Evolutionary conservation across 2,329 filamentous ascomycete genomes (phyloP).

Genomic region (Xylariaceae sp.): DNA sequence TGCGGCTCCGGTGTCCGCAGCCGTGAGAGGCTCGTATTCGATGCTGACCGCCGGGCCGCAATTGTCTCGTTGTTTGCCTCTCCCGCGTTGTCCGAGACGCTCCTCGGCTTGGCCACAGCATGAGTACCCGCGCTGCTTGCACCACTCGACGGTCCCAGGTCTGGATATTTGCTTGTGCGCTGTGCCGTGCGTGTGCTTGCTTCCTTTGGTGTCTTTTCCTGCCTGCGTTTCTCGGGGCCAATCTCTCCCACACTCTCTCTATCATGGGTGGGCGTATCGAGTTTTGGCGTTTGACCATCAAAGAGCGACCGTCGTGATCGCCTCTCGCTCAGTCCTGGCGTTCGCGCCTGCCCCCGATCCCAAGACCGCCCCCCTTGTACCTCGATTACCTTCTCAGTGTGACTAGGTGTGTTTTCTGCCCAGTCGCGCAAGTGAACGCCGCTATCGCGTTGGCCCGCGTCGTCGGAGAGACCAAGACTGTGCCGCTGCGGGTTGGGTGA

Average conservation of each 20-base stretch:
- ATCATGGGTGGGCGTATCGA: conserved; percentile 19
- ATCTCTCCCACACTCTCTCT: conserved; percentile 8
- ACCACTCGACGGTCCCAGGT: conserved; percentile 9
- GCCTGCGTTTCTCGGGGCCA: conserved; percentile 11
- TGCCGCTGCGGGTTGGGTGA: conserved; percentile 40
- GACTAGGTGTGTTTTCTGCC: conserved; percentile 30
- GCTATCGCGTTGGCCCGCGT: conserved; percentile 48
- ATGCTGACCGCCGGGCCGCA: conserved; percentile 41
- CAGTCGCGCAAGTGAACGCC: conserved; percentile 52
- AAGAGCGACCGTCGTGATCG: conserved; percentile 22
- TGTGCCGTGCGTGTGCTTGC: conserved; percentile 1
- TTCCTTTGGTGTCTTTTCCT: conserved; percentile 11
- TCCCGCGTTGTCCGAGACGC: conserved; percentile 37
- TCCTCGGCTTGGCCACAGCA: conserved; percentile 25
- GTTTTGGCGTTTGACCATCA: conserved; percentile 24
- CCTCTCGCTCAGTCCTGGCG: conserved; percentile 29
- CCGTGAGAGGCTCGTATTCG: conserved; percentile 52
- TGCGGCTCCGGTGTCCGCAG: conserved; percentile 51
- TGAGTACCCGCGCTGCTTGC: conserved; percentile 13
- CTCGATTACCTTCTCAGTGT: conserved; percentile 17
- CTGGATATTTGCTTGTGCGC: conserved; percentile 18
- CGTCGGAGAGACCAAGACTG: conserved; percentile 27
- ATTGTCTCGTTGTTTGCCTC: conserved; percentile 14
- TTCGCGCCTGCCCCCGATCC: conserved; percentile 22
- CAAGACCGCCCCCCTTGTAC: conserved; percentile 24